Percentiles rank a stretch among this genome's conserved stretches.
Evolutionary conservation across 2,329 filamentous ascomycete genomes (phyloP).

Genomic region (Diaporthe capsici): DNA sequence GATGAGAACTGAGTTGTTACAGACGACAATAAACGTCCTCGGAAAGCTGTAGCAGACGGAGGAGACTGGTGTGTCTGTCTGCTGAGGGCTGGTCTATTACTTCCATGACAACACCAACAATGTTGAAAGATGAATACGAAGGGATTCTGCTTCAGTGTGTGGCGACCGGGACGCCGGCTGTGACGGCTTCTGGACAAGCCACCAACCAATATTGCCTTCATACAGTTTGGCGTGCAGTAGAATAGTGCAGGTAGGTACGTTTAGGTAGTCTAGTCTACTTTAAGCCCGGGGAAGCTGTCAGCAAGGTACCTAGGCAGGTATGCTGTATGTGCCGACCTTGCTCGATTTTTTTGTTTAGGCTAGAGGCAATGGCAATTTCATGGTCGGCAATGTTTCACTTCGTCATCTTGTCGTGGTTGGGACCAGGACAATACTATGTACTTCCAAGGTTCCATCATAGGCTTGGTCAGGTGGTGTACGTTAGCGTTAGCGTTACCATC

Average conservation of each 20-base stretch:
- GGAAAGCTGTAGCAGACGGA: neutral
- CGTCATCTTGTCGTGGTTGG: conserved; percentile 26
- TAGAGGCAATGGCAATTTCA: conserved; percentile 1
- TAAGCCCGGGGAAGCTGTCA: neutral
- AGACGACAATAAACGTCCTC: neutral
- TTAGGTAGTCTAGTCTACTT: neutral
- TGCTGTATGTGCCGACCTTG: neutral
- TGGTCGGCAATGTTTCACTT: conserved; percentile 22
- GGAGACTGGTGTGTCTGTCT: neutral
- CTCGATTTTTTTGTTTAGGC: neutral
- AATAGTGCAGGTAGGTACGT: neutral
- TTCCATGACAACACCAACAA: conserved; percentile 7
- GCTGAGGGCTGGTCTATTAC: neutral
- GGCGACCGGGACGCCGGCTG: conserved; percentile 13
- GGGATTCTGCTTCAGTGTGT: neutral
- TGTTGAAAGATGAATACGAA: neutral
- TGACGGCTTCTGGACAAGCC: conserved; percentile 14
- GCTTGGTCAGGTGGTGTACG: neutral
- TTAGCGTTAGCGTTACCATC: neutral
- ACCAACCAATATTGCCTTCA: conserved; percentile 1
- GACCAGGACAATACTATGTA: neutral
- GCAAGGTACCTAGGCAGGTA: neutral
- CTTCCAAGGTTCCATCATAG: conserved; percentile 26
- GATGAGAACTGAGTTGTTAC: neutral
- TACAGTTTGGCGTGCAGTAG: neutral